Percentiles rank a stretch among this genome's conserved stretches.
These are phyloP conservation scores for Ganoderma multipileum DNA, from an alignment of 1,284 basidiomycete species.

Conservation along the genomic window DNA sequence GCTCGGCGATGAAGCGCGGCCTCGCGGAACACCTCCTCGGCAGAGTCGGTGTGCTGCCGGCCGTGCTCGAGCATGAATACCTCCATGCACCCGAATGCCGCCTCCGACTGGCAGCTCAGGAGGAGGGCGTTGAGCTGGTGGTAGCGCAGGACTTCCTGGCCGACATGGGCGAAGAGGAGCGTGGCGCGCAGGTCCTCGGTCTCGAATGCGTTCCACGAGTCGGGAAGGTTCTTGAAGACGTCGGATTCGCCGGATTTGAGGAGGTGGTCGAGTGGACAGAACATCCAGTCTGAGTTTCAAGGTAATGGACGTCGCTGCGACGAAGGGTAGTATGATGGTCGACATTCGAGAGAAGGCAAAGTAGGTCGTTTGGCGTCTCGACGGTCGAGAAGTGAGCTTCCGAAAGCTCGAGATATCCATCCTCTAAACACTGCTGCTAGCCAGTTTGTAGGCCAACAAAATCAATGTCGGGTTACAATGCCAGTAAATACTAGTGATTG, in stretches of 20 bases:
- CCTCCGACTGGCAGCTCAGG: no score
- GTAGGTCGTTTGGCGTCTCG: no score
- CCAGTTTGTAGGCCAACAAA: no score
- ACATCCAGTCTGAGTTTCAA: constrained; percentile 85
- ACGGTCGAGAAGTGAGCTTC: no score
- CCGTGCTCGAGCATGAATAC: constrained; percentile 95
- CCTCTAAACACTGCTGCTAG: no score
- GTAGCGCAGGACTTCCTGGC: constrained; percentile 43
- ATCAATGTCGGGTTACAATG: no score
- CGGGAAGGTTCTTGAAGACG: constrained; percentile 75
- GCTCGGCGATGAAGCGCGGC: constrained; percentile 57
- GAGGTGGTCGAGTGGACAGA: constrained; percentile 81
- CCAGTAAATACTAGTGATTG: no score
- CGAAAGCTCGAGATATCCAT: no score
- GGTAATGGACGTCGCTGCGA: no score
- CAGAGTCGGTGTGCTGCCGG: constrained; percentile 58
- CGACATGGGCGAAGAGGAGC: constrained; percentile 38
- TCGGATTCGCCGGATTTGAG: constrained; percentile 79
- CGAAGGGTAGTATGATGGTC: no score
- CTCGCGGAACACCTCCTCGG: constrained; percentile 78
- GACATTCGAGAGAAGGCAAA: no score
- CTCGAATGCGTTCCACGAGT: constrained; percentile 84
- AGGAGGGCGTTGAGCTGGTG: no score
- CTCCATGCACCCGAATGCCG: constrained; percentile 85
- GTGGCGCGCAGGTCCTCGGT: constrained; percentile 74